Evolutionary conservation across 106 monocot species (phyloP).

Genomic region (Amphibolis antarctica): DNA sequence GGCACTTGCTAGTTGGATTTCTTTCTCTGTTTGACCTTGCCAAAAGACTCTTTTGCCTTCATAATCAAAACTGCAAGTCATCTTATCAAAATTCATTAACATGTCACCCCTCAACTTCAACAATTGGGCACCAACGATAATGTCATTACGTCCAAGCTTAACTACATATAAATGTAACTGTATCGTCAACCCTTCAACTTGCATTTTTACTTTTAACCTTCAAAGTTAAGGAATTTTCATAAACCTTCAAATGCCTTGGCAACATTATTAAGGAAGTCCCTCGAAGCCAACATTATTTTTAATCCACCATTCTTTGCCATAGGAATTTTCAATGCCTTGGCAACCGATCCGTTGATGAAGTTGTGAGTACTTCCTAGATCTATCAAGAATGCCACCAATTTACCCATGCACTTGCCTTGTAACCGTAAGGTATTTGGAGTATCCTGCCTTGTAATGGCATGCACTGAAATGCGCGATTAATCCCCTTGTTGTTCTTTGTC

Average conservation of each 20-base stretch:
- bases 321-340: background rate
- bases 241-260: no score
- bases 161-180: background rate
- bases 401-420: background rate
- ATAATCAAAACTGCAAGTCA: background rate
- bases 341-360: background rate
- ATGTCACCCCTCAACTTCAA: background rate
- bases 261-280: background rate
- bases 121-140: no score
- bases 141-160: no score
- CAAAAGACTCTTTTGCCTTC: background rate
- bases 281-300: background rate
- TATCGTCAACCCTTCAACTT: background rate
- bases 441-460: background rate
- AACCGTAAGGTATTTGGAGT: background rate
- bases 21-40: no score
- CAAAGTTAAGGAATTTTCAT: no score
- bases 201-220: background rate
- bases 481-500: rapidly evolving
- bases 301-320: background rate
- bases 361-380: background rate
- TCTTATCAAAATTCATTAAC: background rate
- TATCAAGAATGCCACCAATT: background rate
- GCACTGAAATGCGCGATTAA: background rate
- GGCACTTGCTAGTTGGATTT: rapidly evolving